Conservation (phyloP, 2,329 filamentous ascomycete genomes). For the Chrysoporthe deuterocubensis region DNA sequence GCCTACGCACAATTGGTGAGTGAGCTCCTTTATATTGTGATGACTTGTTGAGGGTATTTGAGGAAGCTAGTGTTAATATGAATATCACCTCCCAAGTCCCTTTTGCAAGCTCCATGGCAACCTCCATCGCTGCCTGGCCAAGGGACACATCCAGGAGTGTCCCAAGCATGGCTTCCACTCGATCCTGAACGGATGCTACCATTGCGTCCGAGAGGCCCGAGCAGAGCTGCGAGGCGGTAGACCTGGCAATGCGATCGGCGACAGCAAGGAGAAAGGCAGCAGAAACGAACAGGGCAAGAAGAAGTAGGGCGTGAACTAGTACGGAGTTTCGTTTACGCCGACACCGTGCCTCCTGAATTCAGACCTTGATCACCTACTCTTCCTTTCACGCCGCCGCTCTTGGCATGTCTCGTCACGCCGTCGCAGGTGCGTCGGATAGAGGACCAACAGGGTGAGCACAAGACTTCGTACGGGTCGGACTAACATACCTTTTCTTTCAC, state of each 20-base stretch:
- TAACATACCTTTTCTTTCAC: no score
- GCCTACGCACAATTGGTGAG: constrained; percentile 10
- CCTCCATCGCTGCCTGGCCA: constrained; percentile 9
- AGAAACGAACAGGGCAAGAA: neutral
- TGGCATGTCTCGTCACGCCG: no score
- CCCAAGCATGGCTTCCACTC: constrained; percentile 13
- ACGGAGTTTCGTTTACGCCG: neutral
- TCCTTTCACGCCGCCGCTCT: no score
- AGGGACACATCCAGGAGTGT: constrained; percentile 1
- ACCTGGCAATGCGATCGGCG: neutral
- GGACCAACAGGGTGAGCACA: no score
- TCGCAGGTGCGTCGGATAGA: no score
- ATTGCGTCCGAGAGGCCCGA: constrained; percentile 1
- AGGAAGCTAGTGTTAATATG: neutral
- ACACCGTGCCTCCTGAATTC: no score
- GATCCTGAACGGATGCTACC: constrained; percentile 5
- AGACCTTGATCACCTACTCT: no score
- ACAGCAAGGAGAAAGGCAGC: neutral
- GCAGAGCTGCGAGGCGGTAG: neutral
- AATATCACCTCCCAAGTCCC: neutral
- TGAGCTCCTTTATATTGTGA: no score
- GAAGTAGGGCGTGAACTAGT: neutral
- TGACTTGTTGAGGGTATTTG: neutral
- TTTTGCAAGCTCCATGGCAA: constrained; percentile 13
- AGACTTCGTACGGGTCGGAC: no score